phyloP scores from a whole-genome alignment of 2,329 filamentous ascomycete genomes.

The Tolypocladium sp. region DNA sequence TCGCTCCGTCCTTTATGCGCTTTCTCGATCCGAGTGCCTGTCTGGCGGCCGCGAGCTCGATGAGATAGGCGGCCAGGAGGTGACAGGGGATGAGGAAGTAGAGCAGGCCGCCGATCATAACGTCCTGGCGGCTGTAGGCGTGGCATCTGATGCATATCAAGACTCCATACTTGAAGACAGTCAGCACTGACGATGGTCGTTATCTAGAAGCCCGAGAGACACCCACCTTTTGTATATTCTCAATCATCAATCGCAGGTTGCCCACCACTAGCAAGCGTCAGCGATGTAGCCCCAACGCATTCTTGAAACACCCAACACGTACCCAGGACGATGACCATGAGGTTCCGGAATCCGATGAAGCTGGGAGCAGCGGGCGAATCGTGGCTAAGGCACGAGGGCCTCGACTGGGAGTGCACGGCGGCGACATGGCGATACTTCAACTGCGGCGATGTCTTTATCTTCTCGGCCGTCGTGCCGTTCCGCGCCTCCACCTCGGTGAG shows the following conservation, averaged over 20 bases:
- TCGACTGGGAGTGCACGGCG: constrained; percentile 65
- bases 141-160: constrained; percentile 87
- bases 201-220: background rate
- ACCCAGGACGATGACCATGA: constrained; percentile 92
- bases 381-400: constrained; percentile 76
- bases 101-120: constrained; percentile 65
- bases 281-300: constrained; percentile 1
- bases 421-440: constrained; percentile 87
- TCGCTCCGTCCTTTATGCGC: constrained; percentile 39
- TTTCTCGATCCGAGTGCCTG: constrained; percentile 64
- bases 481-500: constrained; percentile 15
- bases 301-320: constrained; percentile 16
- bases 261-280: constrained; percentile 59
- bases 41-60: constrained; percentile 74
- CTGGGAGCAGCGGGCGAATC: constrained; percentile 68
- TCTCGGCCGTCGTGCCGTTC: constrained; percentile 12
- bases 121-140: constrained; percentile 71
- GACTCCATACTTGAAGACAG: constrained; percentile 68
- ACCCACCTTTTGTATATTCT: constrained; percentile 85
- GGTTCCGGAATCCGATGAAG: constrained; percentile 88
- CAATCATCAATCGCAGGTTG: constrained; percentile 88
- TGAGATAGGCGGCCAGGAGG: constrained; percentile 80
- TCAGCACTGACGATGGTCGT: background rate
- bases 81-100: constrained; percentile 87
- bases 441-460: constrained; percentile 11